phyloP scores from a whole-genome alignment of 176 grass and related monocot genomes.

The Puccinellia tenuiflora region DNA sequence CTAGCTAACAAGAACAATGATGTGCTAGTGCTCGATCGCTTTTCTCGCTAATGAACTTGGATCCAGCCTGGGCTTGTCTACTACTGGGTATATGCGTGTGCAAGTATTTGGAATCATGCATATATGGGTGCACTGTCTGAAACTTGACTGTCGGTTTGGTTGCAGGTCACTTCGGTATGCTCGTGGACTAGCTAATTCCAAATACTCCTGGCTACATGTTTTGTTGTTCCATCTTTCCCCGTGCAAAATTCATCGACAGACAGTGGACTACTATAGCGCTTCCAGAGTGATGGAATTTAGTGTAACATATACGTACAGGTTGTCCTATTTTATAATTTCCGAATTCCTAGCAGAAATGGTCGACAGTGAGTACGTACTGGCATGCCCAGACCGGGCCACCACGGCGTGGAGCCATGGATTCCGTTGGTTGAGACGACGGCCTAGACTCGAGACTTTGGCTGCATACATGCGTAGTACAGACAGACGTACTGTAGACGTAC shows the following conservation, averaged over 20 bases:
- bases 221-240: background rate
- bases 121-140: background rate
- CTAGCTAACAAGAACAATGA: constrained; percentile 10
- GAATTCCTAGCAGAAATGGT: background rate
- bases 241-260: background rate
- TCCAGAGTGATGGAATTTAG: background rate
- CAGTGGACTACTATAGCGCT: background rate
- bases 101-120: background rate
- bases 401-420: background rate
- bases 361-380: background rate
- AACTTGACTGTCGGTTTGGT: background rate
- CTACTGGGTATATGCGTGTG: background rate
- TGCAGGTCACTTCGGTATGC: background rate
- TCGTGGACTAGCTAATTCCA: background rate
- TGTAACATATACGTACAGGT: background rate
- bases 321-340: background rate
- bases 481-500: background rate
- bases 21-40: background rate
- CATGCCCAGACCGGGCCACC: background rate
- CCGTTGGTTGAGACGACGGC: background rate
- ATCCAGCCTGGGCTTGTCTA: constrained; percentile 39
- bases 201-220: background rate
- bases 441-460: background rate
- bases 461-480: background rate
- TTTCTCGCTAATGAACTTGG: background rate